Base-by-base conservation (phyloP, 2,329 filamentous ascomycete genomes). In the Hymenoscyphus fraxineus region DNA sequence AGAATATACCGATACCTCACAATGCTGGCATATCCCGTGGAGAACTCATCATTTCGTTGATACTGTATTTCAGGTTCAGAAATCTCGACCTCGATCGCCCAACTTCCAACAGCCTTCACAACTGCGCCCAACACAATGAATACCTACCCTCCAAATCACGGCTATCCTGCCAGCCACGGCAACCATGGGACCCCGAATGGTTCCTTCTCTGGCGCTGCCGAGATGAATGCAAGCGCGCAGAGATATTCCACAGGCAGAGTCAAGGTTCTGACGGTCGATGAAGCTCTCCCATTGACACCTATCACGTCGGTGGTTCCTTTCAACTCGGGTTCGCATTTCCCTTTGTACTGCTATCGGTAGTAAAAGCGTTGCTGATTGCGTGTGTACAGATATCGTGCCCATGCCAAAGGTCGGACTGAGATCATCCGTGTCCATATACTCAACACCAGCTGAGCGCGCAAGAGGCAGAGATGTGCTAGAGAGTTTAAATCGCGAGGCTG, bases 261-360 rank as follows among this genome's bases (percentile, higher is more conserved):
- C 6, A 68, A 64, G 54, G 70, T 87, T 1, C 86, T 88, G 73
- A 84, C 84, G 3, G 83, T 95, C 13, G 84, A 89, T 64, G 90
- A 95, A 73, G 91, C 91, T 38, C 81, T 95, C 57, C 89, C 90
- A n/a, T 93, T 88, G 77, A 91, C 91, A 60, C 91, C 92, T 31
- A 88, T 94, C 74, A 91, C 88, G 59, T 92, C 90, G 3, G 89
- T 93, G 59, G 83, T 91, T 61, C 91, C 91, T 2, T 92, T 94
- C 76, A 86, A 90, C 75, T 85, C 90, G 69, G 87, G 91, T 93
- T 77, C 68, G 81, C 54, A 62, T 60, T 59, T 39, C 35, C 55
- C 56, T 59, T n/a, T 61, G 56, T 56, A 58, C 58, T 31, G 16
- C 22, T 13, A 19, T 15, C 12, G 3, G 13, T 38, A 38, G 16